Conservation (phyloP, 2,329 filamentous ascomycete species). For the Trematosphaeria pertusa region DNA sequence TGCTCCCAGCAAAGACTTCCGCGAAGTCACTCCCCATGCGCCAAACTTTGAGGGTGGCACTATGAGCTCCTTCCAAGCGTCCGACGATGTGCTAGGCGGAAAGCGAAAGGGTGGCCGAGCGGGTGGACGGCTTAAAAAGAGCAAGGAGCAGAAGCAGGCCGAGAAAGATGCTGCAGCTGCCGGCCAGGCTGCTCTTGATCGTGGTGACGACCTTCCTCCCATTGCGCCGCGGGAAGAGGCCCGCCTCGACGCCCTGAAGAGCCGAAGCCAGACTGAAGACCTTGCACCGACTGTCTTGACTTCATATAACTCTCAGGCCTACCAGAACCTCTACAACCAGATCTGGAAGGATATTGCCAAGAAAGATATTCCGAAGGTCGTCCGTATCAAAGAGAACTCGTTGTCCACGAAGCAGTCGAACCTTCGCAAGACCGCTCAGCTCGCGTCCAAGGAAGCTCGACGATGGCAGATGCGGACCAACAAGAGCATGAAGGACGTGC, state of each 20-base stretch:
- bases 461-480: slow-evolving; percentile 98
- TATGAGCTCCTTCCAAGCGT: slow-evolving; percentile 82
- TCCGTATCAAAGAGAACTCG: slow-evolving; percentile 84
- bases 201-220: slow-evolving; percentile 73
- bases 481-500: slow-evolving; percentile 97
- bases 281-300: slow-evolving; percentile 44
- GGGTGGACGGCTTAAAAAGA: slow-evolving; percentile 80
- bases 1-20: slow-evolving; percentile 73
- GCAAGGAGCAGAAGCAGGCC: slow-evolving; percentile 74
- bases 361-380: slow-evolving; percentile 92
- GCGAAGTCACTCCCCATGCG: slow-evolving; percentile 74
- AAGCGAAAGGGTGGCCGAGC: slow-evolving; percentile 62
- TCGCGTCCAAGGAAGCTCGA: slow-evolving; percentile 96
- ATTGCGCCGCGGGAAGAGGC: slow-evolving; percentile 67
- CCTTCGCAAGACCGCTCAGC: slow-evolving; percentile 93
- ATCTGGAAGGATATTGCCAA: slow-evolving; percentile 95
- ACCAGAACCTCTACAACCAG: slow-evolving; percentile 96
- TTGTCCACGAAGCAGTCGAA: slow-evolving; percentile 91
- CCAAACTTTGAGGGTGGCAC: slow-evolving; percentile 84
- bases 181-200: slow-evolving; percentile 82
- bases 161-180: slow-evolving; percentile 81
- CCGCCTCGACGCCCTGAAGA: slow-evolving; percentile 52
- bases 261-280: slow-evolving; percentile 59
- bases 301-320: slow-evolving; percentile 86
- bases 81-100: slow-evolving; percentile 57